These are phyloP conservation scores for Pythium folliculosum DNA, from an alignment of 352 stramenopile genomes.

Conservation along the genomic window DNA sequence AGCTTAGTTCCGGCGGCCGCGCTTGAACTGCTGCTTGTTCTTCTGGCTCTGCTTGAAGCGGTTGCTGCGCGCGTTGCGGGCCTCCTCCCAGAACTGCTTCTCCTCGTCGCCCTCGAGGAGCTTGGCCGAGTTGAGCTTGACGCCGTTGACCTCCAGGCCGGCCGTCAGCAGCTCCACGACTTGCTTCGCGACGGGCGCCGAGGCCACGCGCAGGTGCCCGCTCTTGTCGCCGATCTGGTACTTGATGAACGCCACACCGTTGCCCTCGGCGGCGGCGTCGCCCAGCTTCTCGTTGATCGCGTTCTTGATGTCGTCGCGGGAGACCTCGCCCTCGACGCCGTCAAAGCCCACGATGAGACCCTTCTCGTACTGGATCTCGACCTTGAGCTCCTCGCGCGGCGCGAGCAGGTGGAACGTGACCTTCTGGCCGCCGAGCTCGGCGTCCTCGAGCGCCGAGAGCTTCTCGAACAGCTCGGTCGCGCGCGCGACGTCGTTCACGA, in stretches of 20 bases:
- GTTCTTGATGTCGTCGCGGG: slow-evolving; percentile 87
- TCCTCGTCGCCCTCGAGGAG: slow-evolving; percentile 78
- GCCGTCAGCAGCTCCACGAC: slow-evolving; percentile 66
- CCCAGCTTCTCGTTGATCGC: slow-evolving; percentile 82
- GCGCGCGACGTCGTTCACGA: slow-evolving; percentile 43
- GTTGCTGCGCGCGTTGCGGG: slow-evolving; percentile 63
- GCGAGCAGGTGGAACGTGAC: slow-evolving; percentile 77
- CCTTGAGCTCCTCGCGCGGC: slow-evolving; percentile 63
- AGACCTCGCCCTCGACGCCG: slow-evolving; percentile 75
- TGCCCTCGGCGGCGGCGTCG: slow-evolving; percentile 58
- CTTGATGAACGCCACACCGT: slow-evolving; percentile 83
- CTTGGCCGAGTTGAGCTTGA: slow-evolving; percentile 55
- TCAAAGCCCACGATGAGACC: slow-evolving; percentile 86
- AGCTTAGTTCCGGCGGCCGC: slow-evolving; percentile 26
- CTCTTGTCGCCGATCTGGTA: slow-evolving; percentile 80
- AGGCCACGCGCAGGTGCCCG: slow-evolving; percentile 66
- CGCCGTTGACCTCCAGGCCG: slow-evolving; percentile 69
- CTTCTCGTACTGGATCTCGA: slow-evolving; percentile 82
- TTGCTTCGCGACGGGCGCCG: slow-evolving; percentile 58
- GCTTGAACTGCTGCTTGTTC: slow-evolving; percentile 62
- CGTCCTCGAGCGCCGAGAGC: slow-evolving; percentile 54
- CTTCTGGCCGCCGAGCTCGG: slow-evolving; percentile 74
- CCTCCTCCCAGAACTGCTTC: slow-evolving; percentile 86
- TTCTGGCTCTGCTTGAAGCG: slow-evolving; percentile 81
- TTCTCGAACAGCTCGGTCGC: slow-evolving; percentile 75